These are phyloP conservation scores for Penicillium sclerotiorum DNA, from an alignment of 2,329 filamentous ascomycete genomes.

Conservation along the genomic window DNA sequence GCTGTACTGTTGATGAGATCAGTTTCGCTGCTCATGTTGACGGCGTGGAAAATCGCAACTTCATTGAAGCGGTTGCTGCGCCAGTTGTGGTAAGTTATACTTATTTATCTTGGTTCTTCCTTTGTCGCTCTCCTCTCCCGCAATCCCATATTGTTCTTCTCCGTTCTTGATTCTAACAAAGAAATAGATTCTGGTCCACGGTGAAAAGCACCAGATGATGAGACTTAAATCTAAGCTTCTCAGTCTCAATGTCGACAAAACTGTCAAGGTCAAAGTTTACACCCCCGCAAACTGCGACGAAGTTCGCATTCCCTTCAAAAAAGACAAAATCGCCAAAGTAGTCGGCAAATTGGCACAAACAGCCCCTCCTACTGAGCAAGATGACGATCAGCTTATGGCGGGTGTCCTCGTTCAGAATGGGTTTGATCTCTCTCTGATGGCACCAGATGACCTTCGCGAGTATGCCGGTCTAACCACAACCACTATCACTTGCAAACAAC, in stretches of 20 bases:
- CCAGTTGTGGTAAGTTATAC: conserved; percentile 78
- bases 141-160: too few relatives aligned
- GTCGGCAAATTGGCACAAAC: conserved; percentile 89
- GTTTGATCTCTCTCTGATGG: conserved; percentile 96
- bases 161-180: neutral
- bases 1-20: conserved; percentile 91
- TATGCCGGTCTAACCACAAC: conserved; percentile 97
- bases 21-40: conserved; percentile 97
- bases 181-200: conserved; percentile 85
- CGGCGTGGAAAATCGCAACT: conserved; percentile 91
- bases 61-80: conserved; percentile 90
- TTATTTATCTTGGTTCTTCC: neutral
- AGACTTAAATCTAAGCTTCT: conserved; percentile 91
- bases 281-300: conserved; percentile 95
- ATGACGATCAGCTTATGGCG: conserved; percentile 67
- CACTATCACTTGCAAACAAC: conserved; percentile 89
- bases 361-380: conserved; percentile 61
- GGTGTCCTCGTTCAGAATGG: conserved; percentile 96
- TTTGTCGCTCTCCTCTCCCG: too few relatives aligned
- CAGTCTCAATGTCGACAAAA: conserved; percentile 82
- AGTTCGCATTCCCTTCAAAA: conserved; percentile 89
- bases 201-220: conserved; percentile 98
- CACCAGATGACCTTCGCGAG: conserved; percentile 90
- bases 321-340: conserved; percentile 93
- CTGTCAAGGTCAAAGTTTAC: conserved; percentile 84